phyloP scores from a whole-genome alignment of 2,329 filamentous ascomycete genomes.

The Decorospora gaudefroyi region DNA sequence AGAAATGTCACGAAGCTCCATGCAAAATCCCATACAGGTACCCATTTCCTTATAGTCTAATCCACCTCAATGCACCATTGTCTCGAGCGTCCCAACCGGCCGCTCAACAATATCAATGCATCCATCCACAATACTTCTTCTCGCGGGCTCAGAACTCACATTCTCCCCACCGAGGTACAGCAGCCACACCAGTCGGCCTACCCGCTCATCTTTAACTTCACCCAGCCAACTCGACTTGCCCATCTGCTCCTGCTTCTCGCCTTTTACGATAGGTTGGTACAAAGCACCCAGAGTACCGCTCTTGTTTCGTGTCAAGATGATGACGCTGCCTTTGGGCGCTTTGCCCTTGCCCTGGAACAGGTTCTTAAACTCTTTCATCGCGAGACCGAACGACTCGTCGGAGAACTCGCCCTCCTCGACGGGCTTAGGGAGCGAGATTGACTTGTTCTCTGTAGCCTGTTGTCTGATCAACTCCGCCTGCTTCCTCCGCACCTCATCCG shows the following conservation, averaged over 20 bases:
- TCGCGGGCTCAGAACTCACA: constrained; percentile 81
- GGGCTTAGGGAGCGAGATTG: constrained; percentile 37
- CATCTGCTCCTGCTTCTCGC: constrained; percentile 48
- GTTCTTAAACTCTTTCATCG: constrained; percentile 76
- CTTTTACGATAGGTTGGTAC: constrained; percentile 36
- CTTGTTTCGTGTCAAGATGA: constrained; percentile 71
- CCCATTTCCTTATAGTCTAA: too few species aligned
- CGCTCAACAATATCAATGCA: constrained; percentile 85
- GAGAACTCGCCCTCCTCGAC: constrained; percentile 56
- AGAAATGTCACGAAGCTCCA: too few species aligned
- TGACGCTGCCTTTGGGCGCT: constrained; percentile 77
- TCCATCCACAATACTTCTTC: constrained; percentile 82
- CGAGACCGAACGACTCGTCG: constrained; percentile 75
- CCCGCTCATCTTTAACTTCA: constrained; percentile 73
- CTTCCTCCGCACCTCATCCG: constrained; percentile 55
- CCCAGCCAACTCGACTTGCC: constrained; percentile 65
- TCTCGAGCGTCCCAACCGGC: constrained; percentile 83
- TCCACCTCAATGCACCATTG: constrained; percentile 62
- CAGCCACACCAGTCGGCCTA: constrained; percentile 83
- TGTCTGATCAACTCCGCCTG: constrained; percentile 47
- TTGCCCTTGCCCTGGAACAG: constrained; percentile 78
- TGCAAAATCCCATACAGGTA: too few species aligned
- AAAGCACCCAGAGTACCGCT: constrained; percentile 60
- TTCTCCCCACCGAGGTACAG: constrained; percentile 85
- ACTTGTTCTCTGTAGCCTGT: constrained; percentile 50